Conservation (phyloP, 108 stramenopile genomes). For the Fistulifera pelliculosa region DNA sequence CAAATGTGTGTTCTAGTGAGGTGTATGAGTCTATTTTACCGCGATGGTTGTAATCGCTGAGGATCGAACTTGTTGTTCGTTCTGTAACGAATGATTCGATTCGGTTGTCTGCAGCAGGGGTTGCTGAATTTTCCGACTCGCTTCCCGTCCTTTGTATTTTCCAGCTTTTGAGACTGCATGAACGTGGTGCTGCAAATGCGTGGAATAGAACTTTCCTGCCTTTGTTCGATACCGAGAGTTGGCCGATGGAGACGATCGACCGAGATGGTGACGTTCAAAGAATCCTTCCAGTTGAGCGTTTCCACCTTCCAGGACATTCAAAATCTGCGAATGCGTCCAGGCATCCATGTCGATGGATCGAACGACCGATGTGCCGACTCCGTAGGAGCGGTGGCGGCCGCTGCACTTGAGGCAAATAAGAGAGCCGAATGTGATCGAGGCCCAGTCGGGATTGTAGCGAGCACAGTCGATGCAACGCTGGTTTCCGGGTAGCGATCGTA, state of each 20-base stretch:
- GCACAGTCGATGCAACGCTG: slow-evolving; percentile 63
- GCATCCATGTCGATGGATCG: slow-evolving; percentile 59
- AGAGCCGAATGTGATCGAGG: slow-evolving; percentile 61
- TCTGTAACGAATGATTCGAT: no score
- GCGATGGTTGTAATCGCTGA: no score
- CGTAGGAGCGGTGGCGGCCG: slow-evolving; percentile 74
- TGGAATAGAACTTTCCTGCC: slow-evolving; percentile 61
- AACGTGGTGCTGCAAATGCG: slow-evolving; percentile 39
- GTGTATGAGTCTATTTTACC: no score
- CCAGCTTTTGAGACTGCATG: slow-evolving; percentile 26
- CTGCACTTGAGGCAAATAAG: slow-evolving; percentile 67
- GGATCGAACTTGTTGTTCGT: no score
- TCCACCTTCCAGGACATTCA: slow-evolving; percentile 56
- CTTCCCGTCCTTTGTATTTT: slow-evolving; percentile 53
- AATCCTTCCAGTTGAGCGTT: slow-evolving; percentile 44
- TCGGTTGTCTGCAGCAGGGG: background rate
- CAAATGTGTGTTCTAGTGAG: no score
- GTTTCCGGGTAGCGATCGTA: slow-evolving; percentile 38
- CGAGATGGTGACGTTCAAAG: slow-evolving; percentile 32
- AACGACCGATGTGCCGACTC: slow-evolving; percentile 57
- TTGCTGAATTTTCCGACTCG: slow-evolving; percentile 3
- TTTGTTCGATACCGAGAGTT: slow-evolving; percentile 56
- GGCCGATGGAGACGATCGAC: slow-evolving; percentile 2
- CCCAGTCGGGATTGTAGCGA: slow-evolving; percentile 61
- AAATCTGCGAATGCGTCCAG: slow-evolving; percentile 42